phyloP scores from a whole-genome alignment of 2,329 filamentous ascomycete genomes.

The Xenosphaeropsis pyriputrescens region DNA sequence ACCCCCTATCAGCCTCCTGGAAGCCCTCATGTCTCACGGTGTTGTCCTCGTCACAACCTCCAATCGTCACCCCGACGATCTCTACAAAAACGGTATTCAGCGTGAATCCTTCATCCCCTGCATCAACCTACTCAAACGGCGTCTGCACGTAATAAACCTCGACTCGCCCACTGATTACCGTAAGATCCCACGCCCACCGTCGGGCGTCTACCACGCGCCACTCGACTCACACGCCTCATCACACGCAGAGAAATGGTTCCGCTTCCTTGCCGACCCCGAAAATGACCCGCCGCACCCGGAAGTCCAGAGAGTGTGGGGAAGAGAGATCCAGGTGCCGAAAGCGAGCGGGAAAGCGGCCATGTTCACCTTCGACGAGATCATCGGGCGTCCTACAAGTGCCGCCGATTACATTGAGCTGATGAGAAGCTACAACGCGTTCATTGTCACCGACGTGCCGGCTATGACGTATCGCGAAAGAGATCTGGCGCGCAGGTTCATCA shows the following conservation, averaged over 20 bases:
- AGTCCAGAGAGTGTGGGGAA: conserved; percentile 79
- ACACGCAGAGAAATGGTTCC: conserved; percentile 92
- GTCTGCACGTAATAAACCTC: conserved; percentile 81
- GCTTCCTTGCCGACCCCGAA: conserved; percentile 76
- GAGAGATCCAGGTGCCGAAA: conserved; percentile 73
- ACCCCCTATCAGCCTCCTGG: conserved; percentile 45
- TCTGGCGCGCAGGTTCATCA: conserved; percentile 85
- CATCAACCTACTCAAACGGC: conserved; percentile 77
- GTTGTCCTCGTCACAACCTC: conserved; percentile 92
- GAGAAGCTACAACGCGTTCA: conserved; percentile 79
- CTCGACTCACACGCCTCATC: conserved; percentile 62
- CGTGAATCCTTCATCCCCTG: conserved; percentile 90
- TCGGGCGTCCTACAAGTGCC: conserved; percentile 75
- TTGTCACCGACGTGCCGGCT: conserved; percentile 79
- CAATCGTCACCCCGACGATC: conserved; percentile 88
- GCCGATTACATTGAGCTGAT: conserved; percentile 92
- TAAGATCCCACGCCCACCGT: conserved; percentile 85
- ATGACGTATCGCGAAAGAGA: conserved; percentile 84
- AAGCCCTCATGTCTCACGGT: conserved; percentile 90
- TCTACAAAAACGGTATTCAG: conserved; percentile 98
- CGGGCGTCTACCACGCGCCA: conserved; percentile 85
- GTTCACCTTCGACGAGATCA: conserved; percentile 88
- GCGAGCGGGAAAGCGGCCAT: conserved; percentile 79
- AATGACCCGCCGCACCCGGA: conserved; percentile 62
- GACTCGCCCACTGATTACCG: conserved; percentile 94